Base-by-base conservation (phyloP, 371 early-diverging fungal genomes). In the Mucor velutinosus region DNA sequence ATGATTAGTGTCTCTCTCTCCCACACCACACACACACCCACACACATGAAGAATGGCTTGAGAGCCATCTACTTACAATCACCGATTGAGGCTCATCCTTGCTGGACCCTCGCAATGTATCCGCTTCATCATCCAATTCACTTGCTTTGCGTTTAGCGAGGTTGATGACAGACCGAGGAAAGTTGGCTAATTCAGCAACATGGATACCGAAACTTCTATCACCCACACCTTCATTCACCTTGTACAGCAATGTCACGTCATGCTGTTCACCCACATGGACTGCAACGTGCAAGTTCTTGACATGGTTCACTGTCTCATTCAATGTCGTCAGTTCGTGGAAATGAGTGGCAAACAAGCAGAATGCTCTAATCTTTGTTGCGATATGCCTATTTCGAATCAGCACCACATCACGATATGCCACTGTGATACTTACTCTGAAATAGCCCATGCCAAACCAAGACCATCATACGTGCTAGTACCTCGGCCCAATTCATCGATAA, bases 391-490 rank as follows among this genome's bases (percentile, higher is more conserved):
- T 35, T n/a, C n/a, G n/a, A n/a, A n/a, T n/a, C n/a, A n/a, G n/a
- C n/a, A n/a, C n/a, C n/a, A n/a, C n/a, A n/a, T n/a, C n/a, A n/a
- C n/a, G n/a, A n/a, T n/a, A n/a, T n/a, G n/a, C n/a, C n/a, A n/a
- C n/a, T n/a, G n/a, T n/a, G 17, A n/a, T 32, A 70, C 87, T 79
- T 86, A 93, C 89, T 99, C 96, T 39, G 96, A 93, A 56, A 99
- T 96, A 25, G 99, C 94, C 94, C 95, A 94, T 11, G 99, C 99
- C 43, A 99, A 80, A 19, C 99, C 97, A 73, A 96, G 93, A 7
- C 99, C 99, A 79, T 99, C 99, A 72, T 93, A 94, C 1, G 99
- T 99, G 66, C 95, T 94, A 37, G 99, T 99, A 29, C 99, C 99
- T 66, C 99, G 88, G 23, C 99, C 99, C 17, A 99, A 90, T 76